Conservation (phyloP, 2,329 filamentous ascomycete species). For the Penicillium olsonii region DNA sequence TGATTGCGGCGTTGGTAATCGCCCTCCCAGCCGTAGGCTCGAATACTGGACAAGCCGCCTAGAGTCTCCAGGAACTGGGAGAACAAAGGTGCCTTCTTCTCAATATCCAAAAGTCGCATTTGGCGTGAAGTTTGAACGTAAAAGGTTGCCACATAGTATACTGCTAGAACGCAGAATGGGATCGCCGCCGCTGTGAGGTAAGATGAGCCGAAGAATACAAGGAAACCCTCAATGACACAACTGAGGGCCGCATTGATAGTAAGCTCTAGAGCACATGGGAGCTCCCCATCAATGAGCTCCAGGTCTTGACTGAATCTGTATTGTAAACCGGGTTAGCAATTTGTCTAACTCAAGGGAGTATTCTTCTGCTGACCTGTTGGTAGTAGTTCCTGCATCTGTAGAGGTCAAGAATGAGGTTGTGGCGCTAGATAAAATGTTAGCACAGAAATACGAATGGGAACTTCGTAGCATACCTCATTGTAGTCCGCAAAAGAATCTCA, state of each 20-base stretch:
- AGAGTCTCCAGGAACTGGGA: conserved; percentile 44
- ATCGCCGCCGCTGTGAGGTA: conserved; percentile 41
- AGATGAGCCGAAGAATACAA: conserved; percentile 42
- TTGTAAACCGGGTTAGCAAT: not conserved
- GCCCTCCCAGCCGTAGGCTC: conserved; percentile 53
- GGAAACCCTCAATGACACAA: conserved; percentile 31
- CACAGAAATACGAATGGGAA: conserved; percentile 8
- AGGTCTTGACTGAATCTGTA: conserved; percentile 35
- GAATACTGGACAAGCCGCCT: conserved; percentile 52
- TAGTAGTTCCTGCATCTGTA: conserved; percentile 20
- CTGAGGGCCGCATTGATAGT: conserved; percentile 18
- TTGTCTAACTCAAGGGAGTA: accelerated
- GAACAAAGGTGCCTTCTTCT: conserved; percentile 55
- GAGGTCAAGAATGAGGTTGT: conserved; percentile 33
- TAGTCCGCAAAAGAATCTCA: conserved; percentile 20
- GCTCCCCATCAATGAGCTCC: conserved; percentile 30
- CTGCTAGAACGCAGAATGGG: conserved; percentile 37
- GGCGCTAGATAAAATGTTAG: conserved; percentile 13
- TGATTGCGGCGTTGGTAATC: conserved; percentile 33
- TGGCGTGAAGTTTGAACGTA: conserved; percentile 54
- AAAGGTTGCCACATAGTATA: conserved; percentile 48
- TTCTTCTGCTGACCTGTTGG: conserved; percentile 15
- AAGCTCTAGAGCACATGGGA: conserved; percentile 27
- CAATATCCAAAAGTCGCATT: conserved; percentile 56
- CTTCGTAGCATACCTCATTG: conserved; percentile 14